These are phyloP conservation scores for Parafenestella ontariensis DNA, from an alignment of 2,329 filamentous ascomycete genomes.

Conservation along the genomic window DNA sequence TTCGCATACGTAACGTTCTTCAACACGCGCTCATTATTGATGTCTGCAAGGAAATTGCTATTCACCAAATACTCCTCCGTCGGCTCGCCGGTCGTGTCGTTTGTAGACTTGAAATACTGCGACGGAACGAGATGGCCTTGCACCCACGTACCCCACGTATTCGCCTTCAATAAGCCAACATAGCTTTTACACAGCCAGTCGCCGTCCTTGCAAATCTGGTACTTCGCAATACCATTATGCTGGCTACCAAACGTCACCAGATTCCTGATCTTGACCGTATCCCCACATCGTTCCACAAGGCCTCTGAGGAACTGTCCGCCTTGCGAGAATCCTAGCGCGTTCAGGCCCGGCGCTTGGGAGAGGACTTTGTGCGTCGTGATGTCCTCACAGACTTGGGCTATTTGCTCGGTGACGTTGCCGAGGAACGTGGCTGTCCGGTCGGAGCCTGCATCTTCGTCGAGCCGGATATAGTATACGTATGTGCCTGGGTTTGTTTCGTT, in stretches of 20 bases:
- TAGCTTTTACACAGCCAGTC: constrained; percentile 86
- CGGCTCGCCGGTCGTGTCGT: constrained; percentile 62
- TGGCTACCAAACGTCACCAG: constrained; percentile 89
- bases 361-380: constrained; percentile 80
- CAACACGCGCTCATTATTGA: constrained; percentile 85
- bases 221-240: constrained; percentile 89
- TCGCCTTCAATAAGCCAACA: constrained; percentile 77
- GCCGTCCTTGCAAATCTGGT: constrained; percentile 72
- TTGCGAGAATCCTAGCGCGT: constrained; percentile 94
- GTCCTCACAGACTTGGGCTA: constrained; percentile 78
- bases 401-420: constrained; percentile 83
- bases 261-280: constrained; percentile 70
- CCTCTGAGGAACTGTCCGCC: constrained; percentile 95
- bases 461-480: constrained; percentile 78
- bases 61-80: constrained; percentile 73
- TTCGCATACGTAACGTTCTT: constrained; percentile 79
- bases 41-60: constrained; percentile 90
- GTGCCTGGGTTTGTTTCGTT: constrained; percentile 80
- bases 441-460: constrained; percentile 68
- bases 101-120: constrained; percentile 85
- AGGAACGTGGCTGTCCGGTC: constrained; percentile 89
- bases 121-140: constrained; percentile 86
- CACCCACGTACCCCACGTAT: constrained; percentile 80
- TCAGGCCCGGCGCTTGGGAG: constrained; percentile 80
- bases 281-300: constrained; percentile 86